phyloP scores from a whole-genome alignment of 179 eudicot genomes.

The Silene noctiflora region DNA sequence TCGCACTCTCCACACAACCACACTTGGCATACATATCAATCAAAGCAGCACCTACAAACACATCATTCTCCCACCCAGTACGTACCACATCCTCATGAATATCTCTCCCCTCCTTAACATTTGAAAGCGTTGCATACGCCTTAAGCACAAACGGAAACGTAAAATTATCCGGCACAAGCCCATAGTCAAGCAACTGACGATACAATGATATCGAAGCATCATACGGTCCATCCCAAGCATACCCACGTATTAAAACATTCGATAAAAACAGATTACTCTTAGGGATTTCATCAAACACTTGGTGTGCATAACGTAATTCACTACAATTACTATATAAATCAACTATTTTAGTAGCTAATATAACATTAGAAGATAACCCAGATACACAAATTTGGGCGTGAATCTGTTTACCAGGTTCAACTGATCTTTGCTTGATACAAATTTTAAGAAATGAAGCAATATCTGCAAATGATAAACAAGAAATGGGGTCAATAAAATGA shows the following conservation, averaged over 20 bases:
- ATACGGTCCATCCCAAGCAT: constrained; percentile 87
- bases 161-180: constrained; percentile 68
- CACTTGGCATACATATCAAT: constrained; percentile 88
- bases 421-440: constrained; percentile 51
- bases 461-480: constrained; percentile 23
- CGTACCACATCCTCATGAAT: constrained; percentile 54
- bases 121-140: constrained; percentile 65
- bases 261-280: constrained; percentile 63
- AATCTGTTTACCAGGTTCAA: constrained; percentile 70
- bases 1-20: constrained; percentile 49
- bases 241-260: constrained; percentile 88
- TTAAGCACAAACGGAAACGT: constrained; percentile 83
- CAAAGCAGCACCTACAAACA: constrained; percentile 75
- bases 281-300: constrained; percentile 67
- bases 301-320: constrained; percentile 47
- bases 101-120: constrained; percentile 53
- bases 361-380: constrained; percentile 40
- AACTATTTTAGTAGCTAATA: constrained; percentile 63
- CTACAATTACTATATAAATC: constrained; percentile 58
- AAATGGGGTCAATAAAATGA: constrained; percentile 11
- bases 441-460: constrained; percentile 45
- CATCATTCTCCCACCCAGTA: constrained; percentile 65
- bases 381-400: constrained; percentile 55
- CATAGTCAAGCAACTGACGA: constrained; percentile 49
- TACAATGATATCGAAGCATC: constrained; percentile 50